Base-by-base conservation (phyloP, 495 filamentous ascomycete genomes). In the Lophium mytilinum region DNA sequence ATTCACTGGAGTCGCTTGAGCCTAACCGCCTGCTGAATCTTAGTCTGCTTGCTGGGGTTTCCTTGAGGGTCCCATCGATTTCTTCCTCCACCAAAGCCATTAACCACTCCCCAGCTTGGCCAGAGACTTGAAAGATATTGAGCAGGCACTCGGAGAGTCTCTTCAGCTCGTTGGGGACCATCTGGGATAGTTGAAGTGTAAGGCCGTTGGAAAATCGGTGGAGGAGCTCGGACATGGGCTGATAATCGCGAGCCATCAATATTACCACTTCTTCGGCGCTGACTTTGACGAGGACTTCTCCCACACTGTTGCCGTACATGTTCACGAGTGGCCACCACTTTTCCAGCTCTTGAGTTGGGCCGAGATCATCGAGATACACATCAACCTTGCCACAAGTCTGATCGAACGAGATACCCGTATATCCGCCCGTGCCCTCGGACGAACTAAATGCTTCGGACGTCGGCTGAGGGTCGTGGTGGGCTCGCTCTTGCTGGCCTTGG, bases 51-150 rank as follows among this genome's bases (percentile, higher is more conserved):
- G 84, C 76, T 1, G 81, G 77, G 12, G 78, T 74, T 63, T 96
- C 90, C 68, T 85, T 95, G 57, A 87, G 83, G 9, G 91, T 80
- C 8, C 89, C 92, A 66, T 97, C 93, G 53, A 99, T 97, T 69
- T 99, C 93, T 62, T 96, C 90, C 67, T 99, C 94, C 10, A 95
- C 88, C 50, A 99, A 76, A 2, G 87, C 82, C 72, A 89, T 93
- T 30, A 99, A 79, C 93, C 93, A 99, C 50, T 96, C 89, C 37
- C 79, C 83, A 11, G 88, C 86, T 50, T 83, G 82, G 4, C 89
- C 90, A n/a, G 89, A 90, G 11, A 96, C 94, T 68, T 99, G 93
- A 65, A 88, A 99, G 52, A 99, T 94, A 64, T 96, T 89, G 61
- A 97, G 76, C 45, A 99, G 80, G 36, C 86, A 83, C 65, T 96